These are phyloP conservation scores for Stachybotrys chlorohalonatus DNA, from an alignment of 2,329 filamentous ascomycete genomes.

Conservation along the genomic window DNA sequence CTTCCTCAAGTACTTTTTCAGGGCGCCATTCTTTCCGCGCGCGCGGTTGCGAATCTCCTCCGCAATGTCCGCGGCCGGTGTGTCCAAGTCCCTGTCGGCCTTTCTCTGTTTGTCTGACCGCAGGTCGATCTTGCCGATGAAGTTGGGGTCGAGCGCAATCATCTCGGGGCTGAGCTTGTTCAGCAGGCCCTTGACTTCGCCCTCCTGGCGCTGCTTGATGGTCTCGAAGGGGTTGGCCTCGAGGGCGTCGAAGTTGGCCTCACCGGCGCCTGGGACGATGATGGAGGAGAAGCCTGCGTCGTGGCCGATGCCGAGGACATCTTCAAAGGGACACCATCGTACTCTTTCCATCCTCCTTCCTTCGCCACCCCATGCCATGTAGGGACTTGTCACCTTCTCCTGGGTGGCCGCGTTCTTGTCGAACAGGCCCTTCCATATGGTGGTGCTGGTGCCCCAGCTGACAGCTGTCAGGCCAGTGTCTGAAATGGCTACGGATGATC, in stretches of 20 bases:
- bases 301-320: conserved; percentile 80
- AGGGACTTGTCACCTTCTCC: conserved; percentile 75
- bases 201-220: conserved; percentile 82
- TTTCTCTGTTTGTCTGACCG: conserved; percentile 68
- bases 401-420: conserved; percentile 62
- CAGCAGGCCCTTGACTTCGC: conserved; percentile 79
- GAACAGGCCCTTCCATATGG: conserved; percentile 87
- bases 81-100: conserved; percentile 72
- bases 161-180: conserved; percentile 96
- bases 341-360: conserved; percentile 73
- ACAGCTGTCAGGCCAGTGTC: conserved; percentile 83
- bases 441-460: conserved; percentile 82
- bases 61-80: conserved; percentile 46
- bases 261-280: conserved; percentile 88
- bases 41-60: conserved; percentile 67
- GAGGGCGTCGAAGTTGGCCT: conserved; percentile 90
- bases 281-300: conserved; percentile 80
- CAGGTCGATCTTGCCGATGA: conserved; percentile 79
- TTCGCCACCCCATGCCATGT: conserved; percentile 88
- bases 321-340: conserved; percentile 90
- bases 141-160: conserved; percentile 90
- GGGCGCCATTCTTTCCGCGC: conserved; percentile 78
- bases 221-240: conserved; percentile 96
- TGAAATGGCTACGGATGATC: conserved; percentile 76
- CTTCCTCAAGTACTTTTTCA: conserved; percentile 85